These are phyloP conservation scores for Coemansia sp. DNA, from an alignment of 192 early-diverging fungal genomes.

Conservation along the genomic window DNA sequence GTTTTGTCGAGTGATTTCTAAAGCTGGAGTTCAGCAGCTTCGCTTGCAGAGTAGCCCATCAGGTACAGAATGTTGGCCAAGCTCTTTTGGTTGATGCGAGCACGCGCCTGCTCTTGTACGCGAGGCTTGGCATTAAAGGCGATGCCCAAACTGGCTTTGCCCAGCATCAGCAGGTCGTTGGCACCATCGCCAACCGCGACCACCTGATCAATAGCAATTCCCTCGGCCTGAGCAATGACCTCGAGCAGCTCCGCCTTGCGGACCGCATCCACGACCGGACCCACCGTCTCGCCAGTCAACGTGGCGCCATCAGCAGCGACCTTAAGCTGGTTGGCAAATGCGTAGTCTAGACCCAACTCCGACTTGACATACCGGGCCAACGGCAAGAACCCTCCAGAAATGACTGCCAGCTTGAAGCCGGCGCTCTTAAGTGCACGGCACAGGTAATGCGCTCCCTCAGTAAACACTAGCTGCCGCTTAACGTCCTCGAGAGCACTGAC, in stretches of 20 bases:
- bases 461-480: slow-evolving; percentile 74
- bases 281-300: slow-evolving; percentile 85
- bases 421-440: slow-evolving; percentile 87
- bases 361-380: slow-evolving; percentile 88
- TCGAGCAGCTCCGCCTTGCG: slow-evolving; percentile 94
- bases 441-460: slow-evolving; percentile 85
- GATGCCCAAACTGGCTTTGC: slow-evolving; percentile 89
- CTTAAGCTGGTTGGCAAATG: slow-evolving; percentile 94
- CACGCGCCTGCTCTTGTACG: slow-evolving; percentile 87
- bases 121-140: slow-evolving; percentile 97
- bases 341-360: slow-evolving; percentile 90
- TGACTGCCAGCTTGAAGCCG: slow-evolving; percentile 94
- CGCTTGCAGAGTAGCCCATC: slow-evolving; percentile 83
- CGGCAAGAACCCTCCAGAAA: slow-evolving; percentile 95
- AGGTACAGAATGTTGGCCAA: slow-evolving; percentile 84
- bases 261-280: slow-evolving; percentile 85
- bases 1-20: background rate
- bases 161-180: slow-evolving; percentile 95
- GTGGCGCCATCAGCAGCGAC: slow-evolving; percentile 78
- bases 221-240: slow-evolving; percentile 93
- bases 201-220: slow-evolving; percentile 83
- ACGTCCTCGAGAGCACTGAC: slow-evolving; percentile 78
- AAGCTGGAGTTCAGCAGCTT: slow-evolving; percentile 61
- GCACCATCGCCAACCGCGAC: slow-evolving; percentile 98
- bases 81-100: slow-evolving; percentile 93